Evolutionary conservation across 306 rosid genomes (phyloP).

Genomic region (Dryas octopetala): DNA sequence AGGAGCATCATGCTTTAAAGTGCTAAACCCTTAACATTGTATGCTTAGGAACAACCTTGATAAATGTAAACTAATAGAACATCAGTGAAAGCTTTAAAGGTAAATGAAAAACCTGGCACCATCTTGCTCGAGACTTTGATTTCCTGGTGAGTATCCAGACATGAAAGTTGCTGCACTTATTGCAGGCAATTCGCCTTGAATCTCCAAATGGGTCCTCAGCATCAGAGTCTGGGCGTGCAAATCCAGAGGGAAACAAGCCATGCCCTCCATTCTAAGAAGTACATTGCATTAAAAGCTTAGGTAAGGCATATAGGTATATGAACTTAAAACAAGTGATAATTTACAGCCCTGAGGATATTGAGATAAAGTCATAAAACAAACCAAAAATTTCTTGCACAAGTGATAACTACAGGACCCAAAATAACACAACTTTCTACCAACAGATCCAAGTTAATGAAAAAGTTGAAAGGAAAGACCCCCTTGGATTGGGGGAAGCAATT

Average conservation of each 20-base stretch:
- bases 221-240: slow-evolving; percentile 59
- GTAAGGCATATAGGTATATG: slow-evolving; percentile 28
- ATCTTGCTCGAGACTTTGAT: slow-evolving; percentile 83
- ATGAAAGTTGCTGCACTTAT: slow-evolving; percentile 80
- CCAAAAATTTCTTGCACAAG: slow-evolving; percentile 8
- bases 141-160: slow-evolving; percentile 80
- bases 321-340: slow-evolving; percentile 14
- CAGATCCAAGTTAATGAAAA: slow-evolving; percentile 1
- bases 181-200: slow-evolving; percentile 81
- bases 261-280: slow-evolving; percentile 67
- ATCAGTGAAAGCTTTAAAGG: slow-evolving; percentile 11
- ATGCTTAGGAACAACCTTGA: slow-evolving; percentile 12
- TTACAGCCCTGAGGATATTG: slow-evolving; percentile 9
- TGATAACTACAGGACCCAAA: slow-evolving; percentile 4
- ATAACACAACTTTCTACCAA: neutral
- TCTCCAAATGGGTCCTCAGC: slow-evolving; percentile 77
- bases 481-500: neutral
- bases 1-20: slow-evolving; percentile 13
- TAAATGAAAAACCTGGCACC: slow-evolving; percentile 83
- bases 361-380: neutral
- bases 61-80: slow-evolving; percentile 25
- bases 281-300: slow-evolving; percentile 37
- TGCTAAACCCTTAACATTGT: slow-evolving; percentile 7
- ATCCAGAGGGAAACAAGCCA: slow-evolving; percentile 66
- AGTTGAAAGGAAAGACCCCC: neutral